Base-by-base conservation (phyloP, 805 yeast species). In the Jamesozyma jinghongensis region DNA sequence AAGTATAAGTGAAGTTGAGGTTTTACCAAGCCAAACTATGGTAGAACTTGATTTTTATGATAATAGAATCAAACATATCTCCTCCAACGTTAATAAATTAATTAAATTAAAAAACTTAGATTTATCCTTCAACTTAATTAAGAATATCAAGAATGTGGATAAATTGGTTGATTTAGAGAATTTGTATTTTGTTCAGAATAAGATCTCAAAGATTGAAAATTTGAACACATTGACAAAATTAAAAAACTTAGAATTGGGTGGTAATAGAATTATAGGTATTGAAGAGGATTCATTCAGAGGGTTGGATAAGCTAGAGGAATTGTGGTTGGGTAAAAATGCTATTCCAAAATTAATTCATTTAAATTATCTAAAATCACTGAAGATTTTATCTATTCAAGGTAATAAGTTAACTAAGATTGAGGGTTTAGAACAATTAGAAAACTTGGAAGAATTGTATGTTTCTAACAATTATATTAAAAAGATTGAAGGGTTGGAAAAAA, bases 311-410 rank as follows among this genome's bases (percentile, higher is more conserved):
- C 63, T 92, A 34, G 74, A 76, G 48, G 83, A 88, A 56, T 66
- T 92, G 35, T 92, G 97, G 98, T 68, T 92, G 32, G 98, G 97
- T 35, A 86, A 87, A 56, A 92, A 92, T 62, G 73, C 73, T 46
- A 84, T 92, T 40, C 51, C 72, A 1, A 73, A 65, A 53, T 62
- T 92, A 31, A 72, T 83, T 49, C 81, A 83, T 55, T 65, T 92
- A 41, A 61, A 66, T 27, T 66, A 67, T 7, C 68, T 92, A 43
- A 56, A 59, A 37, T 81, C 81, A 43, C 70, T 92, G 50, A 74
- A 75, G 41, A 75, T 92, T 11, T 68, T 92, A 36, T 85, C 96
- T 1, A 85, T 92, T 43, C 98, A 92, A 62, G 78, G 94, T 6
- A 92, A 92, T 54, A 69, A 83, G 43, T 68, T 92, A 33, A 74